Evolutionary conservation across 2,329 filamentous ascomycete species (phyloP), one percentile per base, ranked within the genome.

Genomic region (Ustulina deusta): DNA sequence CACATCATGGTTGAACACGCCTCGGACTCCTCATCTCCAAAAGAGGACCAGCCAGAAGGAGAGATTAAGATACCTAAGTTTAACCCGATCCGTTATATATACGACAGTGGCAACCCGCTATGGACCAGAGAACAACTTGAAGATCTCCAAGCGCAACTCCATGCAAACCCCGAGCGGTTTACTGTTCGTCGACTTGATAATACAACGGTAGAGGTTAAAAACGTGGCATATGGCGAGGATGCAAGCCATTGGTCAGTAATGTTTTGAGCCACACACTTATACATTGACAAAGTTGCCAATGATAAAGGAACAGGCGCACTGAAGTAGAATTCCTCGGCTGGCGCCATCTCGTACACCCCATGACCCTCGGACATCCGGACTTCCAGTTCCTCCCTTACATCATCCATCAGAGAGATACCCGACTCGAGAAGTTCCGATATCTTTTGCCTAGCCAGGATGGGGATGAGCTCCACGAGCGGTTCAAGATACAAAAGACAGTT

Each of bases 101-200:
- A 69, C 40, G 20, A 57, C 11, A 15, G 7, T 38, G 52, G 52
- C 22, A 36, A 22, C 22, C 49, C n/a, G 3, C 29, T 57, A 29
- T 63, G 61, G 61, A 63, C 61, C 7, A 63, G 15, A 51, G 42
- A 32, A 22, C 27, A 38, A 11, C 25, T 63, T 13, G 6, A 42
- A 3, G n/a, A 42, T 29, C 29, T 63, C 22, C 25, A 48, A 15
- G 15, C 3, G 5, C 48, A 65, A n/a, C 46, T 61, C 22, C 38
- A 25, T 2, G 6, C 3, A 5, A 55, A 54, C 17, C 29, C 49
- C 5, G 5, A 46, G 4, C 2, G 1, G 20, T 2, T 38, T 49
- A 25, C n/a, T n/a, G 1, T 46, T 55, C 10, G 42, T 44, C 17
- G 3, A 3, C 11, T 34, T 3, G 25, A 49, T 7, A 29, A 17